Base-by-base conservation (phyloP, 2,329 filamentous ascomycete genomes). In the Sarocladium kiliense region DNA sequence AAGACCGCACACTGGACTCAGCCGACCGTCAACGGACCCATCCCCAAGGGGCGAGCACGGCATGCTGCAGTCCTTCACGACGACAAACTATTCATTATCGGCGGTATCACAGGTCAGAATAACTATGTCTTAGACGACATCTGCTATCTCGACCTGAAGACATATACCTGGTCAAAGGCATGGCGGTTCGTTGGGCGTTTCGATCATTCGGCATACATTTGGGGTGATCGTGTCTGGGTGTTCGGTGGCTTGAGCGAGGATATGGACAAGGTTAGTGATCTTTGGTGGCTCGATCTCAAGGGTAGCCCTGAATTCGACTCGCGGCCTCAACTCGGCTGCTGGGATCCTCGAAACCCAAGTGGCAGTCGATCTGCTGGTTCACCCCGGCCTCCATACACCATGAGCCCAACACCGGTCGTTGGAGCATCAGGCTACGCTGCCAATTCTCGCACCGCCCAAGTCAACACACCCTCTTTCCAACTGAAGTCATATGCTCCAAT, bases 201-300 rank as follows among this genome's bases (percentile, higher is more conserved):
- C 67, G 94, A 99, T 64, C 94, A 99, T 68, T 91, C 91, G 16
- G 91, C 89, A 54, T 97, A 93, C 79, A 87, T 99, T 57, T 97
- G 92, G 80, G 79, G 88, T 55, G 92, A 94, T 59, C 85, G 91
- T 42, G 86, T 99, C 32, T 99, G 93, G 93, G 91, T 97, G 6
- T 97, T 96, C 70, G 94, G 94, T 37, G 94, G 94, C 2, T 79
- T 99, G 51, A 94, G 91, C 59, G 89, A 94, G 63, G 92, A 97
- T 62, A 96, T 97, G 91, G 92, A 97, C 74, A 93, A 96, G 64
- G 91, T 89, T 58, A 93, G 91, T 57, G 94, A 99, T 69, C 81
- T 99, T 42, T 97, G 91, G 89, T 99, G 94, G 92, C 77, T 99
- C 42, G 94, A 99, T 71, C 80, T 99, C 51, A 93, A 96, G 68